Conservation (phyloP, 139 green algal species). For the Coelastrella sp. region DNA sequence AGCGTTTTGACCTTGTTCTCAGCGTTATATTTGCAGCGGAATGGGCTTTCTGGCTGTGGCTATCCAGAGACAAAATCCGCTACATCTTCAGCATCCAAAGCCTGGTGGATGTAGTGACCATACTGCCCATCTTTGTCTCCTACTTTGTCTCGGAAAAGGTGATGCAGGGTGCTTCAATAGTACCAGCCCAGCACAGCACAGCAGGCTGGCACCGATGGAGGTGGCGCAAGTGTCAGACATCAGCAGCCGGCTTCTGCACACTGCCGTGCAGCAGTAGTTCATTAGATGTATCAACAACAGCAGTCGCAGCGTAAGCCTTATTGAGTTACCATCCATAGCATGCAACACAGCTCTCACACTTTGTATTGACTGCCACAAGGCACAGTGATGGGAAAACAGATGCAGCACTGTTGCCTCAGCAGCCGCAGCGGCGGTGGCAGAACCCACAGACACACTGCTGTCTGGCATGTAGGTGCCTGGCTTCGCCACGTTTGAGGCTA, state of each 20-base stretch:
- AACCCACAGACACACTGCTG: background rate
- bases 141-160: background rate
- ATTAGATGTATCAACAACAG: too few relatives aligned
- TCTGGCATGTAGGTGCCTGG: conserved; percentile 5
- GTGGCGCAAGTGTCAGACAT: too few relatives aligned
- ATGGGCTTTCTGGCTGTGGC: conserved; percentile 42
- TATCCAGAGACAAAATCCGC: background rate
- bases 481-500: background rate
- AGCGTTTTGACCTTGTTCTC: background rate
- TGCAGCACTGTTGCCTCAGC: too few relatives aligned
- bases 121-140: conserved; percentile 33
- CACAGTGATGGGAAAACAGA: too few relatives aligned
- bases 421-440: too few relatives aligned
- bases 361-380: too few relatives aligned
- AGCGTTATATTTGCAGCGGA: conserved; percentile 25
- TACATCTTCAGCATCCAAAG: conserved; percentile 40
- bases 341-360: too few relatives aligned
- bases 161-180: background rate
- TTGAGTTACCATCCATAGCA: too few relatives aligned
- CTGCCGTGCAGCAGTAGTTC: too few relatives aligned
- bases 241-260: too few relatives aligned
- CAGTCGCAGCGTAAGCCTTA: too few relatives aligned
- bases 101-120: conserved; percentile 21
- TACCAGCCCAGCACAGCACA: background rate
- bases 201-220: too few relatives aligned